A percentile compares a stretch with the other conserved stretches of the same genome.
phyloP scores from a whole-genome alignment of 768 basidiomycete genomes.

The Steccherinum ochraceum region DNA sequence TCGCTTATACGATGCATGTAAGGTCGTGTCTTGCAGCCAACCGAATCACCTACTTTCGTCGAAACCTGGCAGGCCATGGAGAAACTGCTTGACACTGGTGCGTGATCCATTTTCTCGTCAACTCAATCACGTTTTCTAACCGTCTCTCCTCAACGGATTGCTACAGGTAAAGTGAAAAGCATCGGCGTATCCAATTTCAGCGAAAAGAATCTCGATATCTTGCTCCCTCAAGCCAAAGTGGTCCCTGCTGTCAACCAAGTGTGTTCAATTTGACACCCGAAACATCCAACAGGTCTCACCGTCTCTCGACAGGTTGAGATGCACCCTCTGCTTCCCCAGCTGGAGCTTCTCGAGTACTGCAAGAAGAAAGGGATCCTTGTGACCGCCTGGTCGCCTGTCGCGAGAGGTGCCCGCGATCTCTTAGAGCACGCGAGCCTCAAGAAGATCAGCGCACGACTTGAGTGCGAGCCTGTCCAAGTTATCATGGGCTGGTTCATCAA shows the following conservation, averaged over 20 bases:
- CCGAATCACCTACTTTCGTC: conserved; percentile 3
- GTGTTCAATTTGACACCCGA: too few relatives aligned
- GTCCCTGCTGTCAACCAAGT: conserved; percentile 43
- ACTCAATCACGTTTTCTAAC: neutral
- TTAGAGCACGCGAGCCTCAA: conserved; percentile 26
- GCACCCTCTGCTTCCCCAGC: conserved; percentile 67
- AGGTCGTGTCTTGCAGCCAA: conserved; percentile 13
- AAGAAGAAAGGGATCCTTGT: conserved; percentile 51
- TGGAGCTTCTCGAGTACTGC: conserved; percentile 48
- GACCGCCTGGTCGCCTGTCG: conserved; percentile 58
- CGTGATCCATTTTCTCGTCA: neutral
- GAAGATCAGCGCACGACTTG: conserved; percentile 26
- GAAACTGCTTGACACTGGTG: conserved; percentile 14
- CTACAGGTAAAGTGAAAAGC: conserved; percentile 34
- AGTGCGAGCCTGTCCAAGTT: conserved; percentile 43
- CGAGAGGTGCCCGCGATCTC: conserved; percentile 17
- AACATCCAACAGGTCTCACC: too few relatives aligned
- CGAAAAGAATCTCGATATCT: conserved; percentile 33
- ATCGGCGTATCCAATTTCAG: conserved; percentile 59
- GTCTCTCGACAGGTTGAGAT: conserved; percentile 41
- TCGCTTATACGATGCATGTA: neutral
- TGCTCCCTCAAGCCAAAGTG: conserved; percentile 32
- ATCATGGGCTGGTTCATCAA: conserved; percentile 54
- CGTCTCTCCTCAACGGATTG: neutral
- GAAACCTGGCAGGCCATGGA: conserved; percentile 24